These are phyloP conservation scores for Aspergillus fijiensis DNA, from an alignment of 2,329 filamentous ascomycete genomes.

Conservation along the genomic window DNA sequence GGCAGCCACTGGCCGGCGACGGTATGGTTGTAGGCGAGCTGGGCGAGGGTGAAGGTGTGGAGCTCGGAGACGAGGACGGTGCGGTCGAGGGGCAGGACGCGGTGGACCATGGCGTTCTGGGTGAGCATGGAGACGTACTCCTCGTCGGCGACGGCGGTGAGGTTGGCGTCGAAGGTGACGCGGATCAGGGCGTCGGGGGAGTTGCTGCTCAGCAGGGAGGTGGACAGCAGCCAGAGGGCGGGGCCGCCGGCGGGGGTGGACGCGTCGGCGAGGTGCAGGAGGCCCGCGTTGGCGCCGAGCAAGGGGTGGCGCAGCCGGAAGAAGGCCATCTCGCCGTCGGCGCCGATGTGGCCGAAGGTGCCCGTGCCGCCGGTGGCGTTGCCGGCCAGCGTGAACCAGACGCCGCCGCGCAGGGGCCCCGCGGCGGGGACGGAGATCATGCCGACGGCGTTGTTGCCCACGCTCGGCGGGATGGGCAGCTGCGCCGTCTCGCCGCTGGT, in stretches of 20 bases:
- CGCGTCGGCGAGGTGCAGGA: background rate
- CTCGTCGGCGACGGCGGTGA: background rate
- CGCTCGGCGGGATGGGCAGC: slow-evolving; percentile 2
- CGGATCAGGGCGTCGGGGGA: slow-evolving; percentile 7
- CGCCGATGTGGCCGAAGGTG: slow-evolving; percentile 2
- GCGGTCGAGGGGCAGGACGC: background rate
- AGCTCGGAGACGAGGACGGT: slow-evolving; percentile 2
- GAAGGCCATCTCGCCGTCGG: background rate
- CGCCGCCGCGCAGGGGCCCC: slow-evolving; percentile 1
- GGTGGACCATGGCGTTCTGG: slow-evolving; percentile 5
- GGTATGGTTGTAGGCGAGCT: slow-evolving; percentile 3
- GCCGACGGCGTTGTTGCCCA: background rate
- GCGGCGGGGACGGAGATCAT: no score
- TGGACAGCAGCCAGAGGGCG: slow-evolving; percentile 7
- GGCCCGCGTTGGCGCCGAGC: no score
- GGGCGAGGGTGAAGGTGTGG: slow-evolving; percentile 8
- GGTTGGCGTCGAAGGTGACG: background rate
- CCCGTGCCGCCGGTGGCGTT: slow-evolving; percentile 4
- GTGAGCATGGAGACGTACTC: slow-evolving; percentile 9
- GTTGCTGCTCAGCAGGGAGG: slow-evolving; percentile 6
- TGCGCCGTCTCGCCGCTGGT: slow-evolving; percentile 4
- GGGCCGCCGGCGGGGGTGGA: background rate
- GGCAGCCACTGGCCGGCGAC: slow-evolving; percentile 6
- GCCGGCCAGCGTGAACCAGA: slow-evolving; percentile 5
- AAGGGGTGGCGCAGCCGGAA: no score